These are phyloP conservation scores for Oenanthe sinensis DNA, from an alignment of 129 eudicot species.

Conservation along the genomic window DNA sequence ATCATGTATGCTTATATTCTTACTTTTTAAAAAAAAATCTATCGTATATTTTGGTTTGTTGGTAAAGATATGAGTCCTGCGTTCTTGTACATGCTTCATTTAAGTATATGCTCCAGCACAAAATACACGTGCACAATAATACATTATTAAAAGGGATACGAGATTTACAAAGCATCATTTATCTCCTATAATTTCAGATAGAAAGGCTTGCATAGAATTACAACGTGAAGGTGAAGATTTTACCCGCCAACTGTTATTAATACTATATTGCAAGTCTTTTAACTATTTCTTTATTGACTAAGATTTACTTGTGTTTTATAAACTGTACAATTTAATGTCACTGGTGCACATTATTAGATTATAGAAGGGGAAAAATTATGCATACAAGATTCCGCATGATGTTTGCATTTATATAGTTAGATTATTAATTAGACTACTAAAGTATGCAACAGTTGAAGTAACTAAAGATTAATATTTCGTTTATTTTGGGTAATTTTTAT, in stretches of 20 bases:
- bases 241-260: neutral
- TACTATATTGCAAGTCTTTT: neutral
- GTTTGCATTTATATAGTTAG: neutral
- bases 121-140: neutral
- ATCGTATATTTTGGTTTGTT: neutral
- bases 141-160: neutral
- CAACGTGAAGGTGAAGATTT: neutral
- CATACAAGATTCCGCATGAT: neutral
- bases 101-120: neutral
- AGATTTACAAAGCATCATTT: neutral
- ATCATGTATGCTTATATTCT: neutral
- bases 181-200: neutral
- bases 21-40: neutral
- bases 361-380: neutral
- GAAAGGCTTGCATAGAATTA: neutral
- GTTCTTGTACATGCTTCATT: neutral
- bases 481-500: neutral
- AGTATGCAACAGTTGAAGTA: neutral
- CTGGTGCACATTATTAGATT: neutral
- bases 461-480: neutral
- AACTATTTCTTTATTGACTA: neutral
- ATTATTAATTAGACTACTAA: neutral
- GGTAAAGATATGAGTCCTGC: neutral
- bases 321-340: neutral
- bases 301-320: neutral